A percentile compares a stretch with the other conserved stretches of the same genome.
Conservation (phyloP, 768 basidiomycete genomes). For the Xerocomus brunneocitrinus region DNA sequence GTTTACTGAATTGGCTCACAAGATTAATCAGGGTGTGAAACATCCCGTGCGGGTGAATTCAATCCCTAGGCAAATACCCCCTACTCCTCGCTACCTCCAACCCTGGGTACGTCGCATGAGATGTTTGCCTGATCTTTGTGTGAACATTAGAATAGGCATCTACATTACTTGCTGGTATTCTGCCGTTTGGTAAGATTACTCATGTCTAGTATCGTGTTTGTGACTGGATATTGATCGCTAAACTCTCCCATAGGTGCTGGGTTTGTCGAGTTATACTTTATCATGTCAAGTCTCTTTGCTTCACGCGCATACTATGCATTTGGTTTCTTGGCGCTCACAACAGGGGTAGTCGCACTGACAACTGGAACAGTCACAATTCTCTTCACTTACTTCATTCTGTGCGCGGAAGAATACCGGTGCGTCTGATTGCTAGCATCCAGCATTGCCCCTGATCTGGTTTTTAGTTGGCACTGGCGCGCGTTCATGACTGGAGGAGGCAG, state of each 20-base stretch:
- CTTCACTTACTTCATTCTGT: conserved; percentile 86
- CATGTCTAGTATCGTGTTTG: background rate
- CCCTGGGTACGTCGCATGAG: conserved; percentile 56
- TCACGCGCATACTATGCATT: conserved; percentile 94
- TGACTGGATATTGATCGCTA: conserved; percentile 1
- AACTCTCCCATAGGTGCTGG: conserved; percentile 60
- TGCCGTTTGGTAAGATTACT: conserved; percentile 73
- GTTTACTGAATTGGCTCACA: conserved; percentile 5
- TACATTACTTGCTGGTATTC: conserved; percentile 79
- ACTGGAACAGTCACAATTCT: conserved; percentile 89
- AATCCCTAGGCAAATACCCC: conserved; percentile 96
- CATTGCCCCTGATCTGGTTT: conserved; percentile 2
- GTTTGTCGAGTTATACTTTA: conserved; percentile 92
- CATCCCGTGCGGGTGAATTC: conserved; percentile 87
- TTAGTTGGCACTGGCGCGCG: conserved; percentile 95
- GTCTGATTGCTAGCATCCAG: conserved; percentile 12
- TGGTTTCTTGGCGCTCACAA: conserved; percentile 88
- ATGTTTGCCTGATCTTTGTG: conserved; percentile 2
- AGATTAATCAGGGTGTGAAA: conserved; percentile 49
- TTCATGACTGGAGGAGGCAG: conserved; percentile 91
- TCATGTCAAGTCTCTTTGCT: conserved; percentile 87
- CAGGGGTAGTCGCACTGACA: conserved; percentile 76
- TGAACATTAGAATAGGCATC: conserved; percentile 44
- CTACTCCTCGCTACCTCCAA: conserved; percentile 75
- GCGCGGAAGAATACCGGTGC: conserved; percentile 90